Evolutionary conservation across 176 grass and related monocot species (phyloP), one percentile per base, ranked within the genome.

Genomic region (Triticum monococcum): DNA sequence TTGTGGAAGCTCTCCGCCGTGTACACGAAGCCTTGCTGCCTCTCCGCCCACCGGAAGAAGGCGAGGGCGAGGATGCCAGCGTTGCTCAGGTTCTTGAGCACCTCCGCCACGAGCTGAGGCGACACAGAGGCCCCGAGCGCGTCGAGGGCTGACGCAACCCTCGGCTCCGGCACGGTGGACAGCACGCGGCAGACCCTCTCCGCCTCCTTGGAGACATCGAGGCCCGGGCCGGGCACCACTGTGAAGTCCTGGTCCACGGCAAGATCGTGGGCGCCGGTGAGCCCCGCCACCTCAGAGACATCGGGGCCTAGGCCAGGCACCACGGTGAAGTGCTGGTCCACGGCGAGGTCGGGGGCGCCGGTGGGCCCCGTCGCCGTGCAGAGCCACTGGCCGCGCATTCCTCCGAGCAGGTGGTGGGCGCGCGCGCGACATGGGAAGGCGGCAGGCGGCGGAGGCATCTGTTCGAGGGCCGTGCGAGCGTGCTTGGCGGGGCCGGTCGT

Each of bases 1-100:
- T 92, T 73, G 81, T 95, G 93, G 83, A 88, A 93, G 76, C 86
- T 52, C 30, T 89, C 91, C 2, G 88, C 14, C 9, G 86, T 91
- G 50, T 95, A 85, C 36, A 61, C 41, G 33, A 95, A 95, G 62
- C 86, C 88, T 10, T 93, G 38, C 81, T 91, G 90, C 41, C 85
- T 93, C 91, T 95, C 91, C 0, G 91, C 93, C 93, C 93, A 95
- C 23, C 86, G 81, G 79, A 95, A 95, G 83, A 95, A 95, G 20
- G 76, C 33, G 25, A 91, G 86, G 5, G 90, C 88, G 2, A 93
- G 78, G 12, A 81, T 87, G 14, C 91, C 93, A 4, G 90, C 87
- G 45, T 95, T 95, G 68, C 88, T 89, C 9, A 95, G 65, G 78
- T 85, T 90, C 87, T 90, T 95, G 28, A 95, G 77, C 43, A 89